phyloP scores from a whole-genome alignment of 2,329 filamentous ascomycete species.

The Phaeosphaeria sp. region DNA sequence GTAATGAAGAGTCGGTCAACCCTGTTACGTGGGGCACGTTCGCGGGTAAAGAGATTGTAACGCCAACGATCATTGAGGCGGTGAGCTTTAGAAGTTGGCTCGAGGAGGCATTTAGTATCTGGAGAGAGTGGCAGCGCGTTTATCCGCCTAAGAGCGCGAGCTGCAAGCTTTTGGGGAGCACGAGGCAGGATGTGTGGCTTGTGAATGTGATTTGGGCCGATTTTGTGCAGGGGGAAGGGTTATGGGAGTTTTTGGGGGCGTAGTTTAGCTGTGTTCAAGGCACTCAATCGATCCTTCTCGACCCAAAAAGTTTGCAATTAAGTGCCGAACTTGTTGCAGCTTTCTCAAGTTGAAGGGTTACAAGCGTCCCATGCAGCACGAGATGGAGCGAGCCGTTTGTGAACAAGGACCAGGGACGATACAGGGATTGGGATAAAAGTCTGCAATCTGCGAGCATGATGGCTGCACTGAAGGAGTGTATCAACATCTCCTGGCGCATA shows the following conservation, averaged over 20 bases:
- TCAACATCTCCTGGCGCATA: too few relatives aligned
- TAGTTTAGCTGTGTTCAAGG: too few relatives aligned
- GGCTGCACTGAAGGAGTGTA: too few relatives aligned
- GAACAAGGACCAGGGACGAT: too few relatives aligned
- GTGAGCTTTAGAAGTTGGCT: slow-evolving; percentile 93
- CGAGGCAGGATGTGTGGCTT: slow-evolving; percentile 78
- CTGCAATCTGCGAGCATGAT: too few relatives aligned
- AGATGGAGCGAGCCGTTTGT: too few relatives aligned
- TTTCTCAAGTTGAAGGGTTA: too few relatives aligned
- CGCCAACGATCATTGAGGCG: slow-evolving; percentile 94
- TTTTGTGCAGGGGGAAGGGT: slow-evolving; percentile 71
- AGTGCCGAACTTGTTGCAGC: too few relatives aligned
- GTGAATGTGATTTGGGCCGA: slow-evolving; percentile 90
- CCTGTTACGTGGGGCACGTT: slow-evolving; percentile 98
- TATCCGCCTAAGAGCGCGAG: slow-evolving; percentile 78
- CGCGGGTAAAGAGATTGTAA: slow-evolving; percentile 92
- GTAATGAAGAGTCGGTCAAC: slow-evolving; percentile 73
- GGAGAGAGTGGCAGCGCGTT: slow-evolving; percentile 89
- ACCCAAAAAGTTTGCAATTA: too few relatives aligned
- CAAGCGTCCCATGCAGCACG: too few relatives aligned
- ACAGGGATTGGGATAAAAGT: too few relatives aligned
- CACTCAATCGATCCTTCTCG: too few relatives aligned
- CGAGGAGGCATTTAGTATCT: slow-evolving; percentile 95
- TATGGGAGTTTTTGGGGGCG: slow-evolving; percentile 70
- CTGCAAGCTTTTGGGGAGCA: slow-evolving; percentile 71